Evolutionary conservation across 1,139 yeast species (phyloP), one percentile per base, ranked within the genome.

Genomic region (Scheffersomyces insectosa): DNA sequence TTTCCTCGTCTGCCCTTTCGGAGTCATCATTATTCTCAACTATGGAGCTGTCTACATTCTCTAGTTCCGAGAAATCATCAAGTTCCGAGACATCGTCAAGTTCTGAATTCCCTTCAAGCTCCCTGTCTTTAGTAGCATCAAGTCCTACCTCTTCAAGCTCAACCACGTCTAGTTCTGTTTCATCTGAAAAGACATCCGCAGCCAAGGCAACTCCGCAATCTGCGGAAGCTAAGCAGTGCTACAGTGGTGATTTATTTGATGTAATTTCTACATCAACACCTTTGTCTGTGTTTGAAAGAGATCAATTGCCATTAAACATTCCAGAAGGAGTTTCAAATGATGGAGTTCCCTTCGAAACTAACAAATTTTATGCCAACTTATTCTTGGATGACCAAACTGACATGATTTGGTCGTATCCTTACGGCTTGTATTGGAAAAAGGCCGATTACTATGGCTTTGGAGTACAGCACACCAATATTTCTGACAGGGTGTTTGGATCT

Each of bases 321-420:
- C 65, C 90, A 78, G 15, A 53, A 3, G 62, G 81, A 36, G 82
- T 79, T 35, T 65, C 66, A 45, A 70, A 70, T 50, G 60, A 65
- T 43, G 73, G 64, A 12, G 44, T 23, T 12, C 88, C 95, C 5
- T 74, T 82, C 38, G 81, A 82, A 50, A 89, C 97, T 14, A 90
- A 90, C 67, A 88, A 89, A 60, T 90, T 88, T 63, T 89, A 86
- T 60, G 85, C 88, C 8, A 90, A 90, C 63, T 67, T 89, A 59
- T 66, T 88, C 47, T 75, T 90, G 20, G 93, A 75, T 1, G 66
- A 68, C 34, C 93, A 87, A 57, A 76, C 78, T 9, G 66, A 79
- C 42, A 85, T 72, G 54, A 78, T 84, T 4, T 88, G 88, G 84
- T 80, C 95, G 1, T 90, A 85, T 55, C 97, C 97, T 1, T 89